Conservation (phyloP, 1,284 basidiomycete genomes). For the Chalciporus sp. region DNA sequence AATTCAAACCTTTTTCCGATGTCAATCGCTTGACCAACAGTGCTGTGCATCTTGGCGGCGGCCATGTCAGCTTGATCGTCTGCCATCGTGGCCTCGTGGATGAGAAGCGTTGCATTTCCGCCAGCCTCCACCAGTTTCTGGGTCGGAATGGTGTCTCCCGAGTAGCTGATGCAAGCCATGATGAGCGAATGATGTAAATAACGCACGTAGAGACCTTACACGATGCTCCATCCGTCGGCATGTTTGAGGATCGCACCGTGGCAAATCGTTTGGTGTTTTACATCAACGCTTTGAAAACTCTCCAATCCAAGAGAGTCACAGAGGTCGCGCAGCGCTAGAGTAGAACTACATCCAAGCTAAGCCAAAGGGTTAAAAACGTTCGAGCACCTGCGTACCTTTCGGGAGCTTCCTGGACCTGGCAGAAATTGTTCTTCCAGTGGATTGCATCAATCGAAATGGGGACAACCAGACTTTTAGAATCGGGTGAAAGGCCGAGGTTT, state of each 20-base stretch:
- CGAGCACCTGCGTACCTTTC: constrained; percentile 9
- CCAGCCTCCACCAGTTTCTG: constrained; percentile 70
- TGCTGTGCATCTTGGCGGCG: constrained; percentile 81
- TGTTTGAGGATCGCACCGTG: constrained; percentile 75
- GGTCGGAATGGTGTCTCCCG: constrained; percentile 88
- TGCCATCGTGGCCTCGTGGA: constrained; percentile 93
- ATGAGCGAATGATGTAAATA: constrained; percentile 7
- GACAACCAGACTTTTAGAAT: constrained; percentile 52
- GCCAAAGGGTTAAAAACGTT: background rate
- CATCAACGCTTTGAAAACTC: constrained; percentile 65
- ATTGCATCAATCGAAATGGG: constrained; percentile 57
- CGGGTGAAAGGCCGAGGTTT: constrained; percentile 61
- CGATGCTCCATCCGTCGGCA: constrained; percentile 78
- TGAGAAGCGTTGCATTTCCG: constrained; percentile 74
- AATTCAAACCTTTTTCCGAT: constrained; percentile 65
- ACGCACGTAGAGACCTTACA: constrained; percentile 52
- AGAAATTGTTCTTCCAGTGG: constrained; percentile 45
- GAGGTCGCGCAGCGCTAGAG: constrained; percentile 42
- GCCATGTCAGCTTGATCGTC: constrained; percentile 79
- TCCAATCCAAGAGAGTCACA: constrained; percentile 54
- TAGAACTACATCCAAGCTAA: constrained; percentile 18
- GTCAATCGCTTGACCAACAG: constrained; percentile 84
- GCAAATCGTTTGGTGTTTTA: constrained; percentile 73
- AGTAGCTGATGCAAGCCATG: constrained; percentile 52
- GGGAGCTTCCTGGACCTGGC: background rate